Percentiles rank a stretch among this genome's conserved stretches.
phyloP scores from a whole-genome alignment of 2,329 filamentous ascomycete species.

The Cordyceps farinosa region DNA sequence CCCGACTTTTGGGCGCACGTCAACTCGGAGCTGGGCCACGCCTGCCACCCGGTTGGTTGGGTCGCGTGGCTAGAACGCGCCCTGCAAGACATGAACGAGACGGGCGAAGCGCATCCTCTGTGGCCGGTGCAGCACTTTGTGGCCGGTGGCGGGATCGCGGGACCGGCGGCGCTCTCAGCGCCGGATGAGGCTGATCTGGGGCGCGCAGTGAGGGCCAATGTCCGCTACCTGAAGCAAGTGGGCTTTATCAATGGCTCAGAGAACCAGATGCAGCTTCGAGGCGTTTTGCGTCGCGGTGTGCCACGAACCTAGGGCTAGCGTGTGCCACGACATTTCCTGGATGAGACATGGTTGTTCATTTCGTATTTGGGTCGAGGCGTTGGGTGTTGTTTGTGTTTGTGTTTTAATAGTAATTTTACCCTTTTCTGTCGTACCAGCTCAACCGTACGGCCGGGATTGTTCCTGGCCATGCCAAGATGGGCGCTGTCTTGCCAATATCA shows the following conservation, averaged over 20 bases:
- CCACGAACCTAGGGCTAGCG: neutral
- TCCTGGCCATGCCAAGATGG: too few relatives aligned
- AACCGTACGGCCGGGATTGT: too few relatives aligned
- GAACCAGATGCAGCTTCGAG: neutral
- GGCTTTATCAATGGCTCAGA: conserved; percentile 37
- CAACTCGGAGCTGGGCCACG: conserved; percentile 17
- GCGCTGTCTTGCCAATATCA: too few relatives aligned
- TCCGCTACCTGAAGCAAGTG: conserved; percentile 18
- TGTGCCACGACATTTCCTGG: too few relatives aligned
- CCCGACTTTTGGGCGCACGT: conserved; percentile 24
- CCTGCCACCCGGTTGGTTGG: conserved; percentile 19
- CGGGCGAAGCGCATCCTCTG: conserved; percentile 23
- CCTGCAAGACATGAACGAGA: conserved; percentile 17
- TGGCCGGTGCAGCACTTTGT: conserved; percentile 28
- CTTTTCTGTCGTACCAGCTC: too few relatives aligned
- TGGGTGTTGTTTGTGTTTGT: too few relatives aligned
- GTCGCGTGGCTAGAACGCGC: conserved; percentile 20
- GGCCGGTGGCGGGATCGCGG: conserved; percentile 16
- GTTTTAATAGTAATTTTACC: too few relatives aligned
- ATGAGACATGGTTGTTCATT: neutral
- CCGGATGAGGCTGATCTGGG: conserved; percentile 4
- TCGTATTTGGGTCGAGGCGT: neutral
- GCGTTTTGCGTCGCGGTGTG: neutral
- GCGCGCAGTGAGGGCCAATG: conserved; percentile 17
- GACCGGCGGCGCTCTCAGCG: neutral